phyloP scores from a whole-genome alignment of 257 asterid genomes.

The Salvia miltiorrhiza region DNA sequence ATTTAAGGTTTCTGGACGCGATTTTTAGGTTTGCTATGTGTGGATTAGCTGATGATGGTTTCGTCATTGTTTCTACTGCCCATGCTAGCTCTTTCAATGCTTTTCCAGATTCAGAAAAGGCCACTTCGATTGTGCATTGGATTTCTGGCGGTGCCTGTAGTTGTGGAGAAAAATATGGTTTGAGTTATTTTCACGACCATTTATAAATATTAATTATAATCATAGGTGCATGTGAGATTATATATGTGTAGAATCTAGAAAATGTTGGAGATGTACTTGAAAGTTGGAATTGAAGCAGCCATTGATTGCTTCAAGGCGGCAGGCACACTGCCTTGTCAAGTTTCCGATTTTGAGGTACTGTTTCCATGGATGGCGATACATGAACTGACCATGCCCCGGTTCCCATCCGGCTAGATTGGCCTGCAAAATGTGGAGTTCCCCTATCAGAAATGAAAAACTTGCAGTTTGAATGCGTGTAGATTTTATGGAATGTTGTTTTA shows the following conservation, averaged over 20 bases:
- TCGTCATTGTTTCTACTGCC: slow-evolving; percentile 43
- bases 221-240: no score
- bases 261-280: slow-evolving; percentile 31
- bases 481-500: not conserved
- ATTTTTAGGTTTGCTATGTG: slow-evolving; percentile 38
- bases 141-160: slow-evolving; percentile 46
- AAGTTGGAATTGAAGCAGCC: slow-evolving; percentile 39
- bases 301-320: slow-evolving; percentile 46
- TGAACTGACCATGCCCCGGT: slow-evolving; percentile 78
- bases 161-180: not conserved
- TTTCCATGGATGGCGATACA: slow-evolving; percentile 78
- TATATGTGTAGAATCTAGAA: not conserved
- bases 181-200: not conserved
- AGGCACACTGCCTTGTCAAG: slow-evolving; percentile 63
- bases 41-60: slow-evolving; percentile 32
- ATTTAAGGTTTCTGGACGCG: slow-evolving; percentile 38
- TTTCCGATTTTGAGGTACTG: slow-evolving; percentile 69
- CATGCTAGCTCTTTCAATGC: slow-evolving; percentile 51
- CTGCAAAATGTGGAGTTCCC: slow-evolving; percentile 26
- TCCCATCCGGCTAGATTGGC: slow-evolving; percentile 88
- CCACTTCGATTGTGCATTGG: slow-evolving; percentile 18
- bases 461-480: not conserved
- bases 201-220: no score
- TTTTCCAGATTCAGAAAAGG: slow-evolving; percentile 41
- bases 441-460: not conserved